Evolutionary conservation across 2,329 filamentous ascomycete genomes (phyloP).

Genomic region (Chalara sp.): DNA sequence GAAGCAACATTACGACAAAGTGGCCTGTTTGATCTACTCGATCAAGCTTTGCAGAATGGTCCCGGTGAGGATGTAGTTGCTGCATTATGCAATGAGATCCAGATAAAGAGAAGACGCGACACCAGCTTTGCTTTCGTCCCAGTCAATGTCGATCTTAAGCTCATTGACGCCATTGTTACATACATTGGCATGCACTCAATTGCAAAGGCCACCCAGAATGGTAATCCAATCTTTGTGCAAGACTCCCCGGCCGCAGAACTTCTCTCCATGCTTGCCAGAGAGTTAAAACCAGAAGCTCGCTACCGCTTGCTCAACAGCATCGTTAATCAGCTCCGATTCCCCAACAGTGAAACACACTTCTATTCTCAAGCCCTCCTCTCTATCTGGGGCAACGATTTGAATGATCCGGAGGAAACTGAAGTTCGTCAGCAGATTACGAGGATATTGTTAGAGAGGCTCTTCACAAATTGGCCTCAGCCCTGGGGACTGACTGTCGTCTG

Average conservation of each 20-base stretch:
- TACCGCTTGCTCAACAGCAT: constrained; percentile 83
- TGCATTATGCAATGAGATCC: constrained; percentile 68
- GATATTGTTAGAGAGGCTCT: constrained; percentile 78
- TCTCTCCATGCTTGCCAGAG: constrained; percentile 69
- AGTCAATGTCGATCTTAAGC: constrained; percentile 59
- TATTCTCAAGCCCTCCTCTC: constrained; percentile 82
- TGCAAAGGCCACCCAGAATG: constrained; percentile 48
- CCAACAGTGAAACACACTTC: constrained; percentile 85
- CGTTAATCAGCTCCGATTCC: constrained; percentile 85
- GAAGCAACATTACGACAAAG: constrained; percentile 41
- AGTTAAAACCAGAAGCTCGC: constrained; percentile 68
- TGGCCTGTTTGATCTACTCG: constrained; percentile 52
- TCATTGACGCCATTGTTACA: constrained; percentile 78
- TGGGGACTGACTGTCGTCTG: constrained; percentile 91
- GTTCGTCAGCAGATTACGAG: constrained; percentile 88
- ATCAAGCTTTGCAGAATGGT: constrained; percentile 52
- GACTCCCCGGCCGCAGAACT: constrained; percentile 63
- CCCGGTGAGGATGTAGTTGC: constrained; percentile 67
- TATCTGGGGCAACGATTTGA: constrained; percentile 71
- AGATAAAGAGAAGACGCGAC: constrained; percentile 48
- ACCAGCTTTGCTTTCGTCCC: constrained; percentile 61
- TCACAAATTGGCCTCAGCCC: constrained; percentile 86
- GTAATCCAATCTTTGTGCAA: constrained; percentile 56
- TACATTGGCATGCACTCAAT: constrained; percentile 74
- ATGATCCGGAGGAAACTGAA: constrained; percentile 68